Percentiles rank a stretch among this genome's conserved stretches.
Evolutionary conservation across 768 basidiomycete genomes (phyloP).

Genomic region (Mycena galopus): DNA sequence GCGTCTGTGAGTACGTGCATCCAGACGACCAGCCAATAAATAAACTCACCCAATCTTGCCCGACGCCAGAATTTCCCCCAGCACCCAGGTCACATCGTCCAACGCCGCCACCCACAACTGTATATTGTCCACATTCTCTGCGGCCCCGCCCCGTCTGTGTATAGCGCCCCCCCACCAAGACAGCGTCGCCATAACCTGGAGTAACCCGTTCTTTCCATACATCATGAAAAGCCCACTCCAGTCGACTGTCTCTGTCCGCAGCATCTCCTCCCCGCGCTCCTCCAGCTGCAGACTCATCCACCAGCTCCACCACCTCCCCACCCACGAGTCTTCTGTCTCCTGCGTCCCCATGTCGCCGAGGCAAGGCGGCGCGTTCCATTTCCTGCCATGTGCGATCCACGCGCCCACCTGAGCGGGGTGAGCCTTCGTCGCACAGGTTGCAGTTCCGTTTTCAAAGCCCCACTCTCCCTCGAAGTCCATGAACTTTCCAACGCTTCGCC

Average conservation of each 20-base stretch:
- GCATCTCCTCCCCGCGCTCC: neutral
- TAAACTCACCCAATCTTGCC: too few species aligned
- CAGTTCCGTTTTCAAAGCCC: neutral
- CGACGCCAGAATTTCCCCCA: too few species aligned
- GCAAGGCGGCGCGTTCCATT: neutral
- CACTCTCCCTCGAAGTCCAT: neutral
- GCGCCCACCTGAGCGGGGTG: neutral
- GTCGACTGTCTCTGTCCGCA: neutral
- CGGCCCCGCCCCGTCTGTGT: neutral
- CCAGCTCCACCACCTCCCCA: neutral
- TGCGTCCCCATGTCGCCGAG: neutral
- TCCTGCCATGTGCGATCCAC: neutral
- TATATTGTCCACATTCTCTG: too few species aligned
- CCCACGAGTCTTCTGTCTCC: neutral
- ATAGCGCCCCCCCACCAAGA: neutral
- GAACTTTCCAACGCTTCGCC: neutral
- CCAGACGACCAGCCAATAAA: too few species aligned
- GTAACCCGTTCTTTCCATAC: neutral
- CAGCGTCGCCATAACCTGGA: neutral
- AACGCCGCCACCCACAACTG: neutral
- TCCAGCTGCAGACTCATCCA: neutral
- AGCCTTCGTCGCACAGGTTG: neutral
- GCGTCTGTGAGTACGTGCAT: too few species aligned
- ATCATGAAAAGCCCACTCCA: neutral
- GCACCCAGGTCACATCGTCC: too few species aligned